Percentiles rank a stretch among this genome's conserved stretches.
Evolutionary conservation across 2,329 filamentous ascomycete species (phyloP).

Genomic region (Penicillium frequentans): DNA sequence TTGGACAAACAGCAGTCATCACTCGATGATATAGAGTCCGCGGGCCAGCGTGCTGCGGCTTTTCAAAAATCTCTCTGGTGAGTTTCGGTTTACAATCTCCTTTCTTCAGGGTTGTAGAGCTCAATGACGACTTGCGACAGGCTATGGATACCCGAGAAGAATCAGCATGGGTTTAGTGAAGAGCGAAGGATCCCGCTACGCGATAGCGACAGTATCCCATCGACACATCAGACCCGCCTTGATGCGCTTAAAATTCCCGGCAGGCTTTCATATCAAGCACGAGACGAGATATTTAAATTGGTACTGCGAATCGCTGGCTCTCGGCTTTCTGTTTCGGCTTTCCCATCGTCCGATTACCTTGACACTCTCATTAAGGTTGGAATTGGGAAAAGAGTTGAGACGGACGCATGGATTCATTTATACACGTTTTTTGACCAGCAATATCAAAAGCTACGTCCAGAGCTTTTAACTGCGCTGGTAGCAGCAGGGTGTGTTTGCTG

Average conservation of each 20-base stretch:
- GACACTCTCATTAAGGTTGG: conserved; percentile 18
- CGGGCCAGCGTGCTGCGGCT: too few species aligned
- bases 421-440: conserved; percentile 13
- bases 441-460: conserved; percentile 11
- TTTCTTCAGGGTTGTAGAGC: background rate
- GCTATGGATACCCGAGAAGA: conserved; percentile 17
- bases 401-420: conserved; percentile 16
- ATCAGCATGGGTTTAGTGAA: conserved; percentile 16
- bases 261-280: conserved; percentile 4
- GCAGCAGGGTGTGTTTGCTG: conserved; percentile 18
- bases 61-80: too few species aligned
- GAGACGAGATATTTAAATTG: conserved; percentile 16
- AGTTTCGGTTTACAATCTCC: too few species aligned
- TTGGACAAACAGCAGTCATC: too few species aligned
- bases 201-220: conserved; percentile 13
- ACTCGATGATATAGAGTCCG: too few species aligned
- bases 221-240: conserved; percentile 3
- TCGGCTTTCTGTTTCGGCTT: conserved; percentile 11
- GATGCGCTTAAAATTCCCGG: conserved; percentile 14
- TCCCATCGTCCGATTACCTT: conserved; percentile 16
- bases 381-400: conserved; percentile 14
- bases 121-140: background rate
- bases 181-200: conserved; percentile 12
- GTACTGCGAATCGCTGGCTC: conserved; percentile 13
- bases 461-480: conserved; percentile 11